Conservation (phyloP, 2,329 filamentous ascomycete genomes). For the Nakataea oryzae region DNA sequence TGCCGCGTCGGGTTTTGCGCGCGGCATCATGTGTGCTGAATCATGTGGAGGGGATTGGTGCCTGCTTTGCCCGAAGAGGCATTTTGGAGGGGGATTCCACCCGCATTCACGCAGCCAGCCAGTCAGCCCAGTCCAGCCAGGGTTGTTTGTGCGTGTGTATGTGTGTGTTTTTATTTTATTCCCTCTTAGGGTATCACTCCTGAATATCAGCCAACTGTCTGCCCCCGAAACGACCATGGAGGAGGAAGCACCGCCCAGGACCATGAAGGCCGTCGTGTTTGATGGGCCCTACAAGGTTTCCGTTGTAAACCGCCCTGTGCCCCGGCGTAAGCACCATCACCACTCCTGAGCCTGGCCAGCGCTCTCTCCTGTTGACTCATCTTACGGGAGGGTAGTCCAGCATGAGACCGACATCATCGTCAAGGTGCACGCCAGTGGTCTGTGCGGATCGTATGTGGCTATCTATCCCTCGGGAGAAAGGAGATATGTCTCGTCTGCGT, state of each 20-base stretch:
- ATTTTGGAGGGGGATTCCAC: not conserved
- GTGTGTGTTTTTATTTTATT: not conserved
- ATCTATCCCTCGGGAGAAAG: not conserved
- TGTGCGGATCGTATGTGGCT: conserved; percentile 70
- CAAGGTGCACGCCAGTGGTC: conserved; percentile 70
- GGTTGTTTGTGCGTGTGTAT: too few species aligned
- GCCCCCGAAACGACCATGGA: not conserved
- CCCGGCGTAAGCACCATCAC: conserved; percentile 35
- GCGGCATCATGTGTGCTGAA: not conserved
- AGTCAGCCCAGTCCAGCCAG: too few species aligned
- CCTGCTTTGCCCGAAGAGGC: not conserved
- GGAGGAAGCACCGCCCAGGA: conserved; percentile 29
- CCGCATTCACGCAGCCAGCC: too few species aligned
- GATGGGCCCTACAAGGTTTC: conserved; percentile 66
- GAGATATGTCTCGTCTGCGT: not conserved
- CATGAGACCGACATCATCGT: conserved; percentile 68
- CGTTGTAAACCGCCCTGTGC: conserved; percentile 70
- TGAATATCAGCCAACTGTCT: not conserved
- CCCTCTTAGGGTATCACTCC: not conserved
- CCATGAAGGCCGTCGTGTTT: conserved; percentile 86
- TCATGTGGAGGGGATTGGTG: not conserved
- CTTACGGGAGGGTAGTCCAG: conserved; percentile 35
- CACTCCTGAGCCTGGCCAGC: not conserved
- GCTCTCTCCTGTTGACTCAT: not conserved
- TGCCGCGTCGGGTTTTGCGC: too few species aligned